phyloP scores from a whole-genome alignment of 495 filamentous ascomycete species.

The Pseudotulostoma volvatum region DNA sequence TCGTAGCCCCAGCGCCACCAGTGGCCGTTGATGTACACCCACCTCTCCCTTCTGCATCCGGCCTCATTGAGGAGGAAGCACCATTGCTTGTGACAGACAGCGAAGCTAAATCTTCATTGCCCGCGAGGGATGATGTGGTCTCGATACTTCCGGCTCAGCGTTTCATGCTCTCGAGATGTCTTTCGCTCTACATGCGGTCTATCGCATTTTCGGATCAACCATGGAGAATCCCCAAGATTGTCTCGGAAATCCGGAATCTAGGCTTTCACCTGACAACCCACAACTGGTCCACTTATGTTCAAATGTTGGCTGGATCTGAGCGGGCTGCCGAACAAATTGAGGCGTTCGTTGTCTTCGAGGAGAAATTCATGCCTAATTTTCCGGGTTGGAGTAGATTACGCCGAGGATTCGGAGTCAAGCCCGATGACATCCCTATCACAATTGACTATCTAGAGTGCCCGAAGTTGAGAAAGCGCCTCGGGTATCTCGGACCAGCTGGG shows the following conservation, averaged over 20 bases:
- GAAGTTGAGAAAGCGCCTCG: constrained; percentile 7
- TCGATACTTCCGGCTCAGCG: constrained; percentile 36
- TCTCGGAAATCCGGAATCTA: constrained; percentile 33
- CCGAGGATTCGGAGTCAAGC: constrained; percentile 17
- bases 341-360: constrained; percentile 56
- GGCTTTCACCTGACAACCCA: constrained; percentile 51
- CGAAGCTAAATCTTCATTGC: background rate
- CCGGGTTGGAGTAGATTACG: constrained; percentile 43
- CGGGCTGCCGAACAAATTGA: constrained; percentile 15
- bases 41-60: background rate
- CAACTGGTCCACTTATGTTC: constrained; percentile 37
- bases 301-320: constrained; percentile 30
- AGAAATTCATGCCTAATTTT: constrained; percentile 57
- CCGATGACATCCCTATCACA: constrained; percentile 12
- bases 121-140: background rate
- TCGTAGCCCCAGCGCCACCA: background rate
- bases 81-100: background rate
- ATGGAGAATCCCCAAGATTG: constrained; percentile 27
- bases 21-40: background rate
- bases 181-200: constrained; percentile 45
- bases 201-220: constrained; percentile 31
- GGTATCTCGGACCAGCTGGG: constrained; percentile 16
- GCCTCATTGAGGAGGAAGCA: background rate
- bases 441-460: constrained; percentile 13
- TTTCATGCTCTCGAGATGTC: constrained; percentile 38